phyloP scores from a whole-genome alignment of 257 asterid species.

The Plantago elongata region DNA sequence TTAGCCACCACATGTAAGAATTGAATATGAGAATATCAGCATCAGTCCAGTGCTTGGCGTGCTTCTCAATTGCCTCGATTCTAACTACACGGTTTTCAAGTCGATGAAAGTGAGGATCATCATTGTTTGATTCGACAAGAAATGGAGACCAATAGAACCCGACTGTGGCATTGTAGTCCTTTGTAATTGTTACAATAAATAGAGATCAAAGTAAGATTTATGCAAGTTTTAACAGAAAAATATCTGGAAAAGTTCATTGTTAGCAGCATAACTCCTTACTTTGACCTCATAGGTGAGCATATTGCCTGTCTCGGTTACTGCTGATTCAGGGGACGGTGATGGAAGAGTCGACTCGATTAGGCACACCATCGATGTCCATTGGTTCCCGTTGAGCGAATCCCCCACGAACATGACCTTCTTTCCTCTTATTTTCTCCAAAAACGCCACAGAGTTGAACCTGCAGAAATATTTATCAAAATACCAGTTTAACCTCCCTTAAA shows the following conservation, averaged over 20 bases:
- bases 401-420: slow-evolving; percentile 59
- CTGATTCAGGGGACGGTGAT: slow-evolving; percentile 23
- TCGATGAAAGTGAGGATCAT: slow-evolving; percentile 30
- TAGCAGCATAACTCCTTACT: no score
- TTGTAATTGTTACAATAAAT: background rate
- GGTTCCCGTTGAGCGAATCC: slow-evolving; percentile 59
- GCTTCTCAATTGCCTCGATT: slow-evolving; percentile 40
- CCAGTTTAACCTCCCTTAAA: background rate
- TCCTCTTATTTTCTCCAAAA: slow-evolving; percentile 54
- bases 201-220: background rate
- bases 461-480: background rate
- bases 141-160: slow-evolving; percentile 81
- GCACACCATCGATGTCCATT: slow-evolving; percentile 65
- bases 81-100: slow-evolving; percentile 25
- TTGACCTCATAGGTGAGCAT: no score
- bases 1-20: slow-evolving; percentile 62
- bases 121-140: slow-evolving; percentile 61
- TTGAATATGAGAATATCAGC: slow-evolving; percentile 57
- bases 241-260: background rate
- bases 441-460: slow-evolving; percentile 45
- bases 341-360: slow-evolving; percentile 40
- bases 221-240: background rate
- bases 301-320: no score
- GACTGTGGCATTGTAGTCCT: slow-evolving; percentile 65
- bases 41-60: slow-evolving; percentile 47